Base-by-base conservation (phyloP, 2,329 filamentous ascomycete genomes). In the Colletotrichum sp. region DNA sequence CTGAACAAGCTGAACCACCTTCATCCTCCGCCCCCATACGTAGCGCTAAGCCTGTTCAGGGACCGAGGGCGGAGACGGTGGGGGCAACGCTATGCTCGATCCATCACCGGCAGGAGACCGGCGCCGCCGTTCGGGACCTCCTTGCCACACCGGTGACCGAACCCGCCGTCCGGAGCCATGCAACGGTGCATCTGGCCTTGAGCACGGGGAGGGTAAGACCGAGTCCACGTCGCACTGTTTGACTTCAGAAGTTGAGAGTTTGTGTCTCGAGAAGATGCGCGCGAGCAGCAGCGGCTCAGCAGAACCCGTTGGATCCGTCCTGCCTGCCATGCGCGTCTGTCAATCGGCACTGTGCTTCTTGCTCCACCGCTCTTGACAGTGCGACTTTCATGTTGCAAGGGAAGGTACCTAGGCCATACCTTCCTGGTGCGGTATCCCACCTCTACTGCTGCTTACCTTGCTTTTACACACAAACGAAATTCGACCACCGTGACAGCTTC, bases 141-240 rank as follows among this genome's bases (percentile, higher is more conserved):
- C 21, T 58, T 59, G 28, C 69, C 73, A 67, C 64, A 64, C 73
- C 69, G 73, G 70, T 65, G 58, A 64, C 73, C 70, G 70, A 75
- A 69, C 48, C 70, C 48, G 43, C 26, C 62, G 26, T 64, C 56
- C 73, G 68, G 72, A 24, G 26, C 38, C 30, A 59, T 62, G 52
- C 38, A 38, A 55, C 59, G 55, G 70, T 38, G 34, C 21, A 16
- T 38, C 36, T 24, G 24, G 13, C 5, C 10, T 48, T n/a, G 14
- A 16, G 24, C 13, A n/a, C 10, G 62, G 4, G 21, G 38, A 38
- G 26, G 3, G 32, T 21, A 28, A 34, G 30, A 62, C 58, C 30
- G 58, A 36, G 30, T 62, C 58, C 7, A 36, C 21, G 58, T 34
- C 58, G 28, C 58, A 61, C 30, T 21, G n/a, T 34, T 21, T 61